Conservation (phyloP, 2,329 filamentous ascomycete genomes). For the Penicillium sp. region DNA sequence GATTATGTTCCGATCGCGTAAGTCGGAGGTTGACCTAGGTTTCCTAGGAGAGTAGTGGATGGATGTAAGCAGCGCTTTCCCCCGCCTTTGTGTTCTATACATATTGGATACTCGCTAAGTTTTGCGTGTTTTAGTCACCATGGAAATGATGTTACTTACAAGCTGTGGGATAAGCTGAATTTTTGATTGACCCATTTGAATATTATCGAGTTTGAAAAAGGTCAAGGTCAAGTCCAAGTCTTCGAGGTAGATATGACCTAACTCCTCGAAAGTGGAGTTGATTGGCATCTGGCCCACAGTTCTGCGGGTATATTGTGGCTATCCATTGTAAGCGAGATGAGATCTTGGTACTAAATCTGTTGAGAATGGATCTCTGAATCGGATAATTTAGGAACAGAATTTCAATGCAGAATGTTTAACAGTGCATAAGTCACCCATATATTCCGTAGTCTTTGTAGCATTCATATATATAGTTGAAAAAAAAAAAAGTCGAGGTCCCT, state of each 20-base stretch:
- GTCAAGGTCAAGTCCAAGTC: background rate
- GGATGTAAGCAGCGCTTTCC: background rate
- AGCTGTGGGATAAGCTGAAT: background rate
- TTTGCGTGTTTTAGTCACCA: background rate
- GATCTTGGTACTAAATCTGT: background rate
- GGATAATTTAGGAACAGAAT: background rate
- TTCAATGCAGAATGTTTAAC: background rate
- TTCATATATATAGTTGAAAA: too few relatives aligned
- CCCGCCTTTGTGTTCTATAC: background rate
- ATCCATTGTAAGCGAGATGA: constrained; percentile 8
- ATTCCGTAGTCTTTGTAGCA: too few relatives aligned
- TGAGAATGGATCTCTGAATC: background rate
- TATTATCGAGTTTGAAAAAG: background rate
- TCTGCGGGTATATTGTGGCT: background rate
- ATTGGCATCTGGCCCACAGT: constrained; percentile 2
- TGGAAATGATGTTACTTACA: background rate
- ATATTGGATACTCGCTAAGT: background rate
- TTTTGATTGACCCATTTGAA: background rate
- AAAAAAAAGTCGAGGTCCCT: too few relatives aligned
- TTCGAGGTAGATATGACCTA: background rate
- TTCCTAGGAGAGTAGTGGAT: constrained; percentile 19
- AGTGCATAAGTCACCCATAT: background rate
- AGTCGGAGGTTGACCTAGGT: constrained; percentile 28
- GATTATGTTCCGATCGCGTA: constrained; percentile 28
- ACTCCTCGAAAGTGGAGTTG: constrained; percentile 6